These are phyloP conservation scores for Penicillium argentinense DNA, from an alignment of 495 filamentous ascomycete species.

Conservation along the genomic window DNA sequence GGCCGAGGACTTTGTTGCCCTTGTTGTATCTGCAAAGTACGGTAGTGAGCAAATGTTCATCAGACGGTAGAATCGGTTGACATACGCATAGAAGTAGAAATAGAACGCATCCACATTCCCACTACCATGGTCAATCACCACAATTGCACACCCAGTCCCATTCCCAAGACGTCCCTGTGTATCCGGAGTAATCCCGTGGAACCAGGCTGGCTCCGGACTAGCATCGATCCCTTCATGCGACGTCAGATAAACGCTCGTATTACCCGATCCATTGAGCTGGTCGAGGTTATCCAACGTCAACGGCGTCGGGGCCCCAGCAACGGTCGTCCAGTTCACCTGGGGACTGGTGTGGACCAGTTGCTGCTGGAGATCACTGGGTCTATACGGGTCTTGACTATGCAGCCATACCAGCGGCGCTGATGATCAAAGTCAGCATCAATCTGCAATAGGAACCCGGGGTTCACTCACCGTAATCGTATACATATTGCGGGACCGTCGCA, in stretches of 20 bases:
- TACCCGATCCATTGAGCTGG: conserved; percentile 48
- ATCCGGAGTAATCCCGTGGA: conserved; percentile 49
- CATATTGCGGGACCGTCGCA: conserved; percentile 26
- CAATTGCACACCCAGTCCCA: conserved; percentile 48
- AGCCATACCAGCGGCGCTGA: conserved; percentile 54
- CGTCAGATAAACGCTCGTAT: conserved; percentile 57
- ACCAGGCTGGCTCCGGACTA: conserved; percentile 53
- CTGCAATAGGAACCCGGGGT: neutral
- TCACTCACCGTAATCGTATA: conserved; percentile 26
- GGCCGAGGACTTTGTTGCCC: conserved; percentile 46
- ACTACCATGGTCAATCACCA: conserved; percentile 56
- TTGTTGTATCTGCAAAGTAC: conserved; percentile 57
- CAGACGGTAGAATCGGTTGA: neutral
- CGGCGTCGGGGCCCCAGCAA: conserved; percentile 41
- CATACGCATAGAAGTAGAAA: conserved; percentile 66
- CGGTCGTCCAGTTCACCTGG: conserved; percentile 48
- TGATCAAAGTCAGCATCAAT: neutral
- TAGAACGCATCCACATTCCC: conserved; percentile 64
- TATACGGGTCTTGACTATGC: conserved; percentile 57
- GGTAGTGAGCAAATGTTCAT: neutral
- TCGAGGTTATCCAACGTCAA: conserved; percentile 58
- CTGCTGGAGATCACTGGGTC: conserved; percentile 56
- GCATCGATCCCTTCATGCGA: conserved; percentile 55
- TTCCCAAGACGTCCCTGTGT: conserved; percentile 45
- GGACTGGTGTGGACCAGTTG: conserved; percentile 58